phyloP scores from a whole-genome alignment of 2,329 filamentous ascomycete species.

The Phialophora expanda region DNA sequence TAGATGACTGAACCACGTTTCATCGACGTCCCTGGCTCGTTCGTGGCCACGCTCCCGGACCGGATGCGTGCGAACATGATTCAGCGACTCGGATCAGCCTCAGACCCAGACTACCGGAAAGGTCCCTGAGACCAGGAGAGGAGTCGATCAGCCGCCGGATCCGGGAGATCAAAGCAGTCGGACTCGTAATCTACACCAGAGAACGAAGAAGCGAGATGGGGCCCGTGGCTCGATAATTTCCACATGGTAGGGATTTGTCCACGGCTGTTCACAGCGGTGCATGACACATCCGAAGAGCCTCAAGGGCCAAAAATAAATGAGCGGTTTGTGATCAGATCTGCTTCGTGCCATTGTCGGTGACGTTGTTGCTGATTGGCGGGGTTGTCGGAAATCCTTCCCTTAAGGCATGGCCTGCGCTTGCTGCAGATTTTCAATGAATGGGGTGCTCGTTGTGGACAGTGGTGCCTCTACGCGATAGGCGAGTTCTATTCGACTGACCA shows the following conservation, averaged over 20 bases:
- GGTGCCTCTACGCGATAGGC: too few relatives aligned
- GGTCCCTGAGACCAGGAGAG: neutral
- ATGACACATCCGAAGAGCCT: conserved; percentile 11
- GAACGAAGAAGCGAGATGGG: neutral
- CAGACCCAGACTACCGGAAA: neutral
- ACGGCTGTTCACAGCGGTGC: neutral
- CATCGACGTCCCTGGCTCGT: neutral
- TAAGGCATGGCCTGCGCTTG: neutral
- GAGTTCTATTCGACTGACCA: too few relatives aligned
- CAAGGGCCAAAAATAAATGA: conserved; percentile 8
- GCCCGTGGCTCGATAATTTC: conserved; percentile 1
- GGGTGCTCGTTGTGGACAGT: too few relatives aligned
- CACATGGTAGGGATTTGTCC: neutral
- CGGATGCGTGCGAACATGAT: neutral
- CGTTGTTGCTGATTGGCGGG: conserved; percentile 37
- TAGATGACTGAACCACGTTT: neutral
- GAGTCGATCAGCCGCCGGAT: neutral
- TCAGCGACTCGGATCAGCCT: neutral
- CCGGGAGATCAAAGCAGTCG: neutral
- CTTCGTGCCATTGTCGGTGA: too few relatives aligned
- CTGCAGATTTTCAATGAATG: too few relatives aligned
- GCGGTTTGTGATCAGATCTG: conserved; percentile 49
- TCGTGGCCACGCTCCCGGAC: neutral
- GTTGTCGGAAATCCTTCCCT: neutral
- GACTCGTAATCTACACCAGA: neutral